phyloP scores from a whole-genome alignment of 1,139 yeast species.

The Sugiyamaella pinicola region DNA sequence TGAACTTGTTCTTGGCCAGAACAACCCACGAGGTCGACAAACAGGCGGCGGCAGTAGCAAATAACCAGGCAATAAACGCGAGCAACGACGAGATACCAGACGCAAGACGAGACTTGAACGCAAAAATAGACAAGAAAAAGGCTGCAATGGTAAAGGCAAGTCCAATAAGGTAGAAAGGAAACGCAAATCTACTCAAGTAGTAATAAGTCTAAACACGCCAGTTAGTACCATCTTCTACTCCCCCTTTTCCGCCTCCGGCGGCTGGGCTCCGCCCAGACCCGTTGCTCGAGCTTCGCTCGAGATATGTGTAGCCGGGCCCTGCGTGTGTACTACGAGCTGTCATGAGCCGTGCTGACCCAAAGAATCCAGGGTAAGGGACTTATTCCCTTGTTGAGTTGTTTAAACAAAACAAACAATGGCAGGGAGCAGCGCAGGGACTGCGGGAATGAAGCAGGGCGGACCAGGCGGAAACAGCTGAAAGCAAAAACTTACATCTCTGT shows the following conservation, averaged over 20 bases:
- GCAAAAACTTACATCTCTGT: constrained; percentile 43
- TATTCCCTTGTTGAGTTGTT: constrained; percentile 7
- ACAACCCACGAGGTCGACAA: constrained; percentile 67
- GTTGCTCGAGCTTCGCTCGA: too few species aligned
- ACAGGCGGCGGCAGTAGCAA: constrained; percentile 59
- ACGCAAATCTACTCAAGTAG: constrained; percentile 66
- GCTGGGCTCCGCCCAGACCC: too few species aligned
- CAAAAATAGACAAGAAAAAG: constrained; percentile 44
- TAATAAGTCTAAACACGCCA: constrained; percentile 50
- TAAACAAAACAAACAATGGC: constrained; percentile 2
- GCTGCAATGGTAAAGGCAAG: constrained; percentile 58
- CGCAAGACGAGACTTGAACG: constrained; percentile 41
- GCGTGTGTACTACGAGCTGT: too few species aligned
- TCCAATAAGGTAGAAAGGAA: constrained; percentile 66
- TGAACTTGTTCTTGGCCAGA: constrained; percentile 60
- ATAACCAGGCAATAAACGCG: constrained; percentile 52
- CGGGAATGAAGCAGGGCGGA: background rate
- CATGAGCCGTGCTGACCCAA: too few species aligned
- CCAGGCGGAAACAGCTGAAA: background rate
- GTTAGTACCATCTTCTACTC: too few species aligned
- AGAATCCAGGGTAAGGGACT: constrained; percentile 13
- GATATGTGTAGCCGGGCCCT: too few species aligned
- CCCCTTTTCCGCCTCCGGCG: too few species aligned
- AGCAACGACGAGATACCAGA: constrained; percentile 43
- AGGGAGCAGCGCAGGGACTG: background rate